phyloP scores from a whole-genome alignment of 257 asterid species.

The Gentiana straminea region DNA sequence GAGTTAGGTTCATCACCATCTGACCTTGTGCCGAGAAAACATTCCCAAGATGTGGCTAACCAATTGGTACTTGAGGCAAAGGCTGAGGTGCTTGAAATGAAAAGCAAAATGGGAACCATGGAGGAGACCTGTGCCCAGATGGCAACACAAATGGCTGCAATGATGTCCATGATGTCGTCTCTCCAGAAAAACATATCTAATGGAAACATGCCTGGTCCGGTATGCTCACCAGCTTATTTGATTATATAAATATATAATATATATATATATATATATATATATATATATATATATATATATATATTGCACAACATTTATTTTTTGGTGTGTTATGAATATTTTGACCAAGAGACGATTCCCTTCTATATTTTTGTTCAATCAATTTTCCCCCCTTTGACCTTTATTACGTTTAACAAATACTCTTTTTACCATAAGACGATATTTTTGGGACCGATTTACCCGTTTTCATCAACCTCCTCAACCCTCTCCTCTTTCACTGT shows the following conservation, averaged over 20 bases:
- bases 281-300: too few species aligned
- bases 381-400: too few species aligned
- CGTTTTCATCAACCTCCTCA: too few species aligned
- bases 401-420: too few species aligned
- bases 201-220: slow-evolving; percentile 10
- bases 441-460: too few species aligned
- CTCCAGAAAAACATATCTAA: slow-evolving; percentile 16
- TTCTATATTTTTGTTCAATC: not conserved
- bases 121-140: slow-evolving; percentile 35
- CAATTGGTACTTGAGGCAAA: slow-evolving; percentile 19
- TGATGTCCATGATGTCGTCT: slow-evolving; percentile 37
- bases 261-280: too few species aligned
- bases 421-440: too few species aligned
- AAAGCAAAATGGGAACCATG: slow-evolving; percentile 23
- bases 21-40: not conserved
- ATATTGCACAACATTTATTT: too few species aligned
- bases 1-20: slow-evolving; percentile 6
- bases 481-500: too few species aligned
- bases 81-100: slow-evolving; percentile 25
- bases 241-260: not conserved
- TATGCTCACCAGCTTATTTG: slow-evolving; percentile 7
- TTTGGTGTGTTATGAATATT: not conserved
- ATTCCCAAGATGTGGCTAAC: slow-evolving; percentile 9
- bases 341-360: too few species aligned
- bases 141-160: slow-evolving; percentile 31